Evolutionary conservation across 495 filamentous ascomycete species (phyloP), one percentile per base, ranked within the genome.

Genomic region (Daldinia bambusicola): DNA sequence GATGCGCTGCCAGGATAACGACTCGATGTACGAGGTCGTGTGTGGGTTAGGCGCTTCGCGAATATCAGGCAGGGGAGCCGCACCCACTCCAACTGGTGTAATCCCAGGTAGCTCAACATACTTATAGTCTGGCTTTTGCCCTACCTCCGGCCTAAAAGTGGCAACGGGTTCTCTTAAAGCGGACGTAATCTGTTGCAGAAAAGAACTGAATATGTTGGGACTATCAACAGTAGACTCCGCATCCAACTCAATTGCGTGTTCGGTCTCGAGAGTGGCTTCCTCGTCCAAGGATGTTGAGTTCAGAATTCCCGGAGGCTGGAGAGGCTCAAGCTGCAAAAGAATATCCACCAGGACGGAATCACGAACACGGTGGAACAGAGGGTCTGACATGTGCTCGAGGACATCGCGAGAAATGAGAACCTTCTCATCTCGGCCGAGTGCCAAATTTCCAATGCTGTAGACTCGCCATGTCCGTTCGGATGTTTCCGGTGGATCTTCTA

Each of bases 391-490:
- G 56, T 90, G 89, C 66, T 89, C 88, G 55, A 96, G 86, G 38
- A 92, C 86, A 37, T 93, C 89, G 26, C 91, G 86, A n/a, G 88
- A 83, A 62, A 99, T 83, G 74, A 93, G 92, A 61, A 98, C 88
- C 74, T 90, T 93, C 81, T 99, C 95, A 72, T 97, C 94, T 63
- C 92, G 90, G 8, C 95, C 95, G 1, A 99, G 81, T 0, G 90
- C 84, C 31, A 96, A 85, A 73, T 91, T 91, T 50, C 91, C 91
- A 77, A 98, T 86, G 45, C 90, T 90, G 61, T 89, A 91, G 22
- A 96, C 86, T 65, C 92, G 84, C 80, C 88, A 96, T 38, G 78
- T 72, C 14, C 73, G 79, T 14, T 80, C 79, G 6, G 72, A 60
- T 4, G 77, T 69, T n/a, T 81, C 80, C 0, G 75, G 75, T 1